A percentile compares a stretch with the other conserved stretches of the same genome.
Conservation (phyloP, 148 eudicot genomes). For the Arbutus unedo region DNA sequence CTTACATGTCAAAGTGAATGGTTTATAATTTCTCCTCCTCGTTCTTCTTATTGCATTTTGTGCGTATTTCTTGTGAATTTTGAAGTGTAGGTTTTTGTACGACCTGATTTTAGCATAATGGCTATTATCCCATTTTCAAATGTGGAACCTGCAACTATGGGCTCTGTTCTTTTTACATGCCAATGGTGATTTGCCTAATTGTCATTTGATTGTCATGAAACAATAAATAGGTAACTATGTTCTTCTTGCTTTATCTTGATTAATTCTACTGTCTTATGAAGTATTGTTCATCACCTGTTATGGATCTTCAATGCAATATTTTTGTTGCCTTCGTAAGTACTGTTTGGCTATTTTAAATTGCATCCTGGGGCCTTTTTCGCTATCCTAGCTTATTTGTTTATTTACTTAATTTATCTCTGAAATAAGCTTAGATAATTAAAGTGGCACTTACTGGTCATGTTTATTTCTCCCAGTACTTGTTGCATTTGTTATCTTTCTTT, state of each 20-base stretch:
- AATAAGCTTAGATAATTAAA: background rate
- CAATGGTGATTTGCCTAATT: background rate
- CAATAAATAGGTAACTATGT: background rate
- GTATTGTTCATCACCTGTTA: background rate
- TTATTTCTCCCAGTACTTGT: background rate
- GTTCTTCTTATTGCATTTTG: constrained; percentile 16
- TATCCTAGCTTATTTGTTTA: background rate
- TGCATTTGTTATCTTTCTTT: background rate
- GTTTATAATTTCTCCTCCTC: constrained; percentile 50
- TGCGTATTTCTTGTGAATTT: background rate
- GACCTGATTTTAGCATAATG: background rate
- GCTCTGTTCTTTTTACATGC: background rate
- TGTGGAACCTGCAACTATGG: background rate
- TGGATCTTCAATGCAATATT: background rate
- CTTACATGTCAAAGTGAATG: constrained; percentile 48
- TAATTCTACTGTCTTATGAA: background rate
- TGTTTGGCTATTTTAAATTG: background rate
- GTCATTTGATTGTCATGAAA: too few species aligned
- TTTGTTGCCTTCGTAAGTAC: background rate
- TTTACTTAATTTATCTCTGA: background rate
- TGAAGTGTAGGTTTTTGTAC: background rate
- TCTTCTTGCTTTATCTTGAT: background rate
- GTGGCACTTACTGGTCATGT: background rate
- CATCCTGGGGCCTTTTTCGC: background rate
- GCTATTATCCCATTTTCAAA: background rate